Evolutionary conservation across 305 asterid species (phyloP), one percentile per base, ranked within the genome.

Genomic region (Andrographis paniculata): DNA sequence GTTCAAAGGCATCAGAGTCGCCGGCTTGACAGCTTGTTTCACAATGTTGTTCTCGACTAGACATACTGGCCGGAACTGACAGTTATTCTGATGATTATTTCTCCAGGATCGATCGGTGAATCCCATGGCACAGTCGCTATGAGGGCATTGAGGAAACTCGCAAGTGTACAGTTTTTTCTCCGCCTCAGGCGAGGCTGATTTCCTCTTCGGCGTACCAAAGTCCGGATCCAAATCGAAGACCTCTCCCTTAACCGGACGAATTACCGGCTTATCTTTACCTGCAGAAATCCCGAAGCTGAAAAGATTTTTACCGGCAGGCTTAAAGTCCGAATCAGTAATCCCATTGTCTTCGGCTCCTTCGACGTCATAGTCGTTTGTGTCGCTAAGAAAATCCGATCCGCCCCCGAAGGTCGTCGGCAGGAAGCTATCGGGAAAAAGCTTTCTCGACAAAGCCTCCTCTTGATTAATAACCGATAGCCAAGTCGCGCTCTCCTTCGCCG

Each of bases 401-500:
- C 27, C 61, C 20, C 67, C 76, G 31, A 13, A 7, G 39, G 73
- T 44, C 0, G 57, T 30, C 0, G 60, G 71, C 17, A 69, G 67
- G 28, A 31, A 58, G 56, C 54, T 53, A 42, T 76, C 74, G 4
- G 82, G 82, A 56, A 62, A 69, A 7, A 73, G 45, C 37, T 63
- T 60, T 27, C 77, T 58, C 6, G 69, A 56, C 45, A 67, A 50
- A 20, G 76, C 67, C 53, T 80, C 91, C 51, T 76, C 91, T 35
- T 73, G 80, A 56, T 69, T 77, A 21, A 80, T 56, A 52, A 77
- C 64, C 39, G 81, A 51, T 24, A 80, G 72, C 91, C 91, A 80
- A 21, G 76, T 74, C 0, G 80, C 78, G 33, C 91, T 80, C 63
- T 80, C 86, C 62, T 80, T 79, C 6, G 81, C 84, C 1, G 88